Evolutionary conservation across 1,284 basidiomycete genomes (phyloP), one percentile per base, ranked within the genome.

Genomic region (Tilletia setariae): DNA sequence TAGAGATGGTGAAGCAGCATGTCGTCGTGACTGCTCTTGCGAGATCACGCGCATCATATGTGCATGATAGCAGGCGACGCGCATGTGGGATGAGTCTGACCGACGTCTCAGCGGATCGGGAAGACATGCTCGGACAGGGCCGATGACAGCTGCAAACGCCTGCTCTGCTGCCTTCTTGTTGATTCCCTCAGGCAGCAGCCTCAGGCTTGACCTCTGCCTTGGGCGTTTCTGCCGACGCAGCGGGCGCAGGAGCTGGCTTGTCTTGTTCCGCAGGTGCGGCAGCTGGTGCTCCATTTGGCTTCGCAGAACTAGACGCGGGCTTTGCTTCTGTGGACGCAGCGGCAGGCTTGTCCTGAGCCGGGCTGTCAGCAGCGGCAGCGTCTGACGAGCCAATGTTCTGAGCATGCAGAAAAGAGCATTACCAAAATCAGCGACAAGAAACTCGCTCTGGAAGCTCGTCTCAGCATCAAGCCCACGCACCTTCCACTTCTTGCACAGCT

Each of bases 401-500:
- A 7, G 2, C n/a, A 23, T 23, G 13, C 25, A 25, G 2, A 15
- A 16, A 16, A 2, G 8, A 56, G 6, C 51, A 28, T 13, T 9
- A 44, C 19, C 43, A 56, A 15, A 19, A 6, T 61, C 56, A 61
- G 30, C 30, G 28, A 30, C 32, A 1, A 16, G 19, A 30, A 21
- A 15, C 56, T 40, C 35, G 35, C 6, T 40, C 11, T n/a, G n/a
- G n/a, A 49, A 7, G 6, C 3, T 49, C 19, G 30, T 3, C 25
- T 28, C 25, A 30, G 2, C n/a, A 56, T 13, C 15, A 16, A 19
- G 46, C 7, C 6, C 4, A 59, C 62, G 25, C 66, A 35, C 73
- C 7, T 71, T 71, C 79, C 79, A 81, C 72, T 84, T 84, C 67
- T 81, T 76, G 78, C 85, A 85, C 43, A 87, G 82, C 73, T 83